Conservation (phyloP, 331 rosid species). For the Telfairia occidentalis region DNA sequence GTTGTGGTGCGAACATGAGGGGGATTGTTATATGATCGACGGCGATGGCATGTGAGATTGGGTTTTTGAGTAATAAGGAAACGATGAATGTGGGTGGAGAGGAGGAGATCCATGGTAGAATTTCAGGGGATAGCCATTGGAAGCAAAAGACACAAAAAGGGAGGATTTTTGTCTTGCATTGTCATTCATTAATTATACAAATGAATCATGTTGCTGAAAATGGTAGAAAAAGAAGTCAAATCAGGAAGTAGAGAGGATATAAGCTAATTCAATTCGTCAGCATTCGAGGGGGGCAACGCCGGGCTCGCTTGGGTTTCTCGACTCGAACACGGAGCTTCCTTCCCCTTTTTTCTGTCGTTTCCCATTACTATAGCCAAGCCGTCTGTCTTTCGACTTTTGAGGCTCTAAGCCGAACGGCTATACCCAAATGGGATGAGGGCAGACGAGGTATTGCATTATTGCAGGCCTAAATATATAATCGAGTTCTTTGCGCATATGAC, state of each 20-base stretch:
- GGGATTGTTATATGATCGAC: neutral
- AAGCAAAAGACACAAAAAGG: neutral
- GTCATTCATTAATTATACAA: neutral
- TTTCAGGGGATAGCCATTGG: neutral
- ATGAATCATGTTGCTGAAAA: neutral
- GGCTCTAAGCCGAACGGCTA: too few species aligned
- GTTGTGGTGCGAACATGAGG: neutral
- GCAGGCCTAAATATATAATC: too few species aligned
- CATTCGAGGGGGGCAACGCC: neutral
- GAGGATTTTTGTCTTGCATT: neutral
- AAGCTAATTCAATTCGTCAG: neutral
- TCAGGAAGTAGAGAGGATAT: neutral
- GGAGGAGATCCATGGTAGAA: neutral
- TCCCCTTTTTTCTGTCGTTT: neutral
- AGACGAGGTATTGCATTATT: too few species aligned
- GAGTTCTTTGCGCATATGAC: too few species aligned
- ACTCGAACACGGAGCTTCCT: too few species aligned
- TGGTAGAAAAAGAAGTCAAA: neutral
- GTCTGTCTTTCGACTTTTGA: too few species aligned
- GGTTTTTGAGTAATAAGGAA: neutral
- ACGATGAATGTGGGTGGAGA: neutral
- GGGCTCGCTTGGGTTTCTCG: neutral
- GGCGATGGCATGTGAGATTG: neutral
- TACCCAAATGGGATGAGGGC: too few species aligned
- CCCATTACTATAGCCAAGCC: too few species aligned